Evolutionary conservation across 2,329 filamentous ascomycete species (phyloP).

Genomic region (Coniochaeta sp.): DNA sequence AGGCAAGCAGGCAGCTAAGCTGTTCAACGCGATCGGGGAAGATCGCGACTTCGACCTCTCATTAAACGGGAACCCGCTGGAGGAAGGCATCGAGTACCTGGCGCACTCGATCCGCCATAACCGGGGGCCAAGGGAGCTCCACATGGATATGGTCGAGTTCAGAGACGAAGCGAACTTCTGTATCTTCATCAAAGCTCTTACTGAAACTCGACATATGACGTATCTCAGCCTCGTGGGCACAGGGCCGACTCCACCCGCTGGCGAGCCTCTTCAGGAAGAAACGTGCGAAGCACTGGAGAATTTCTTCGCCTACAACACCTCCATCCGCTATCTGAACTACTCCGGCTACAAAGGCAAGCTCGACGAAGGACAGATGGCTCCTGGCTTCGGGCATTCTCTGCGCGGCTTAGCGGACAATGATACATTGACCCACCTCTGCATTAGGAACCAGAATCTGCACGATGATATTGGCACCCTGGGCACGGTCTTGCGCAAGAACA

Average conservation of each 20-base stretch:
- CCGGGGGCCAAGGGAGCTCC: constrained; percentile 41
- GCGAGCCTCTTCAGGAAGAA: constrained; percentile 28
- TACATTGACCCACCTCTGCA: constrained; percentile 37
- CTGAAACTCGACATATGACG: constrained; percentile 40
- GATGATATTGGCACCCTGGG: constrained; percentile 44
- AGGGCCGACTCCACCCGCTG: constrained; percentile 31
- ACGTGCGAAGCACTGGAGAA: constrained; percentile 40
- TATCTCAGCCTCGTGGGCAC: constrained; percentile 49
- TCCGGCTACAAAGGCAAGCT: constrained; percentile 51
- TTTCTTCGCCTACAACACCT: constrained; percentile 44
- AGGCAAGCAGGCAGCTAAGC: constrained; percentile 38
- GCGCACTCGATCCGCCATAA: constrained; percentile 38
- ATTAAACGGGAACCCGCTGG: constrained; percentile 45
- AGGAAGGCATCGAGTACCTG: constrained; percentile 42
- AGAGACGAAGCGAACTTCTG: constrained; percentile 42
- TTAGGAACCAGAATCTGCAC: constrained; percentile 49
- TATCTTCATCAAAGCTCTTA: constrained; percentile 40
- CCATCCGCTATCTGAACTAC: constrained; percentile 45
- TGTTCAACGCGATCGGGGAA: constrained; percentile 43
- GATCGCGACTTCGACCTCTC: constrained; percentile 39
- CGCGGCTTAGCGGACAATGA: constrained; percentile 20
- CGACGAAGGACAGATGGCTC: constrained; percentile 48
- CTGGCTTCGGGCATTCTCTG: constrained; percentile 43
- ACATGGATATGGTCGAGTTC: constrained; percentile 53
- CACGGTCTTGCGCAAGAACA: constrained; percentile 39